Evolutionary conservation across 1,284 basidiomycete species (phyloP).

Genomic region (Sporisorium exsertum): DNA sequence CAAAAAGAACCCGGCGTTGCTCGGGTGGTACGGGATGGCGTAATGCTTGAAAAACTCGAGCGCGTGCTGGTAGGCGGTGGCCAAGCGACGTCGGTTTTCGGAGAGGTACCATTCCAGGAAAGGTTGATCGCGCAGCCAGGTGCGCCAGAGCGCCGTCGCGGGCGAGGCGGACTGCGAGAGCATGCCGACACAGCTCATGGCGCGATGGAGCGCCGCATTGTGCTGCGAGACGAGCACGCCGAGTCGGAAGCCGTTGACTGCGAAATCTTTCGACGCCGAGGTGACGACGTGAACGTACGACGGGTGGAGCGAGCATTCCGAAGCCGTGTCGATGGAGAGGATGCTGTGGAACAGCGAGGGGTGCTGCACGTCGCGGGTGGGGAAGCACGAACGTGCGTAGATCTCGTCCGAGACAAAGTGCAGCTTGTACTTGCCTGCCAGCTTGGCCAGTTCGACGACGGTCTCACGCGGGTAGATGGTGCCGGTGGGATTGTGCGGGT

Average conservation of each 20-base stretch:
- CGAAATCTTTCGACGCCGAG: slow-evolving; percentile 59
- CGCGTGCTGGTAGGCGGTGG: slow-evolving; percentile 33
- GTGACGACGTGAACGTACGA: slow-evolving; percentile 53
- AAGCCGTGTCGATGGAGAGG: slow-evolving; percentile 45
- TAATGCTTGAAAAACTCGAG: slow-evolving; percentile 33
- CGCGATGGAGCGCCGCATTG: slow-evolving; percentile 42
- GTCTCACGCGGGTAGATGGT: slow-evolving; percentile 54
- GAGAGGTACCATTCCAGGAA: slow-evolving; percentile 54
- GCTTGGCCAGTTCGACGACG: slow-evolving; percentile 42
- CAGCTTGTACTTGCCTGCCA: slow-evolving; percentile 52
- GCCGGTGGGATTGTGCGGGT: slow-evolving; percentile 61
- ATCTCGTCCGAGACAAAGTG: slow-evolving; percentile 64
- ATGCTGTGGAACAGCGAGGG: slow-evolving; percentile 50
- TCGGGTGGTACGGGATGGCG: slow-evolving; percentile 35
- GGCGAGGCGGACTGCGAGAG: slow-evolving; percentile 44
- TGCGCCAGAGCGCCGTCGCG: slow-evolving; percentile 38
- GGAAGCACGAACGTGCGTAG: slow-evolving; percentile 55
- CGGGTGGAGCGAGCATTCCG: slow-evolving; percentile 42
- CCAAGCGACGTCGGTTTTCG: slow-evolving; percentile 48
- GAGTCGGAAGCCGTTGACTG: slow-evolving; percentile 59
- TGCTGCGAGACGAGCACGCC: slow-evolving; percentile 56
- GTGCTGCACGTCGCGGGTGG: slow-evolving; percentile 13
- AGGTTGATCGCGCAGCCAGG: slow-evolving; percentile 36
- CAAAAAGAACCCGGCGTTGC: slow-evolving; percentile 56
- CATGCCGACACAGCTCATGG: slow-evolving; percentile 35